Base-by-base conservation (phyloP, 2,329 filamentous ascomycete genomes). In the Massarina eburnea region DNA sequence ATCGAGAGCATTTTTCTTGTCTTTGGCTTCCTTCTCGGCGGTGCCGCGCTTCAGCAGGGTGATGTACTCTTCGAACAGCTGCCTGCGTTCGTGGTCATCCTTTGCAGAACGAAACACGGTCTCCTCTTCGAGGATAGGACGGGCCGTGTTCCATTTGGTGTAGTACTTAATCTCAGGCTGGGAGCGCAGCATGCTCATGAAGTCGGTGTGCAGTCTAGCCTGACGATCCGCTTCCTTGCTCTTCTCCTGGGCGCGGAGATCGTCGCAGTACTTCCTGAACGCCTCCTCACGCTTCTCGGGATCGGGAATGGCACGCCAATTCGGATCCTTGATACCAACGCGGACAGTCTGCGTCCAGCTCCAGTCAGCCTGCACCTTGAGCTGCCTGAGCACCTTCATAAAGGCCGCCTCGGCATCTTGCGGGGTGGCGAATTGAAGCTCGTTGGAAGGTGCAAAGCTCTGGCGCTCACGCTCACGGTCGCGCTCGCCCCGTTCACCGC, bases 101-200 rank as follows among this genome's bases (percentile, higher is more conserved):
- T 87, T 88, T 34, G 91, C 92, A 22, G 91, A 92, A 59, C 91
- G 86, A 75, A 97, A 99, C 48, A 95, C 94, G 38, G 90, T 94
- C 76, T 99, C 94, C 39, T 88, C 88, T 71, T 97, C 90, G 52
- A 99, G 90, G 54, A 96, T 95, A 8, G 91, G 90, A 39, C 89
- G 85, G 42, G 92, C 94, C 14, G 90, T 96, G 80, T 91, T 95
- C 94, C 94, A 99, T 51, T 91, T 87, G 33, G 92, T 96, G 71
- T 95, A 96, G 70, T 96, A 84, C 71, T 91, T 94, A 72, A 99
- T 97, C 71, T 99, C 94, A 50, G 91, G 91, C 70, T 99, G 92
- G 56, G 91, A 91, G 73, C 87, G 90, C 57, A 99, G 81, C 94
- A 99, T 99, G 44, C 86, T 91, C 58, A 88, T 87, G 72, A 99